Evolutionary conservation across 2,329 filamentous ascomycete genomes (phyloP).

Genomic region (Fusarium nematophilum): DNA sequence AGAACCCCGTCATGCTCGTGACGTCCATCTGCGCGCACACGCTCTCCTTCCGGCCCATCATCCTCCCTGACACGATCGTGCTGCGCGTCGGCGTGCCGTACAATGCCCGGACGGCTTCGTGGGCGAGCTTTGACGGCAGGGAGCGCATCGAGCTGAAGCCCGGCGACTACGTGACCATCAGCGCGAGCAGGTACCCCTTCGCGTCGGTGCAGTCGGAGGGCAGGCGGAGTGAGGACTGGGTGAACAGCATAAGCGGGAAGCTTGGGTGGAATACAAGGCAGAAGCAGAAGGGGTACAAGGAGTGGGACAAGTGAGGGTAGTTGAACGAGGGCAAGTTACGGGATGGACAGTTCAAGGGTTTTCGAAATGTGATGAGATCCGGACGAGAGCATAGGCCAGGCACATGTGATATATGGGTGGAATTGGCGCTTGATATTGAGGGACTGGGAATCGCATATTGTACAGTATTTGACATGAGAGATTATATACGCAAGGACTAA

Average conservation of each 20-base stretch:
- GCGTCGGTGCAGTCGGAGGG: constrained; percentile 79
- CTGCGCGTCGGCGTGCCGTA: constrained; percentile 95
- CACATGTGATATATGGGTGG: background rate
- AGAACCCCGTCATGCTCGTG: constrained; percentile 95
- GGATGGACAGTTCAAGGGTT: too few relatives aligned
- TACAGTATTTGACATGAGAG: background rate
- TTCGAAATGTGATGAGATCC: background rate
- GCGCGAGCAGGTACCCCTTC: constrained; percentile 83
- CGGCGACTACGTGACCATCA: constrained; percentile 87
- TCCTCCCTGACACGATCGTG: constrained; percentile 95
- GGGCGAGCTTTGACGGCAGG: constrained; percentile 97
- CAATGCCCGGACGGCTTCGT: constrained; percentile 86
- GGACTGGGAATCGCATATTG: constrained; percentile 1
- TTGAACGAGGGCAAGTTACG: background rate
- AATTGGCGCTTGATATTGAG: constrained; percentile 13
- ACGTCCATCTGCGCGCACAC: constrained; percentile 96
- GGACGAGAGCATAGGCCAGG: background rate
- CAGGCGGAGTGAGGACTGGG: constrained; percentile 79
- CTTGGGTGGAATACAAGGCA: constrained; percentile 85
- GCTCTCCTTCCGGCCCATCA: constrained; percentile 94
- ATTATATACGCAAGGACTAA: constrained; percentile 1
- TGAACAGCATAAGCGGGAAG: constrained; percentile 83
- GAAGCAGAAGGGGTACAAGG: constrained; percentile 74
- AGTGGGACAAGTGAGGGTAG: constrained; percentile 56
- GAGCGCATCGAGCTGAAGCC: constrained; percentile 84